These are phyloP conservation scores for Saraca asoca DNA, from an alignment of 331 rosid species.

Conservation along the genomic window DNA sequence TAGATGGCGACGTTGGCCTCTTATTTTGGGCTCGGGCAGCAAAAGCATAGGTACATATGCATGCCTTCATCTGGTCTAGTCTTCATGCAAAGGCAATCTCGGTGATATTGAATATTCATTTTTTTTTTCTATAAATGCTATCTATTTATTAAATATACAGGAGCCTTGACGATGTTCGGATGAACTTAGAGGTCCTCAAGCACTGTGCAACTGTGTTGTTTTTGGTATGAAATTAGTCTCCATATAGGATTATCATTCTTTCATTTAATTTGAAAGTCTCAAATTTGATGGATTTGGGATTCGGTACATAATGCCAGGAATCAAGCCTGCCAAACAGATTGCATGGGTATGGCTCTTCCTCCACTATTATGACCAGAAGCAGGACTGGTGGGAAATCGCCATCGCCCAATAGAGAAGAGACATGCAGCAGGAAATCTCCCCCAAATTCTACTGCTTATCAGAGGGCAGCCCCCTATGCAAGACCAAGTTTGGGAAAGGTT, in stretches of 20 bases:
- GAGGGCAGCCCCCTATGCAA: constrained; percentile 72
- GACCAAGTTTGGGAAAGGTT: constrained; percentile 78
- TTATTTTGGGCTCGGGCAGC: constrained; percentile 83
- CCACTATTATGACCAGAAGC: constrained; percentile 69
- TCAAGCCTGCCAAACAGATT: constrained; percentile 73
- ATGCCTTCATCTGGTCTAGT: neutral
- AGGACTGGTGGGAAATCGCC: constrained; percentile 63
- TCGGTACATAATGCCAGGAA: constrained; percentile 50
- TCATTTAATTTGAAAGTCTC: too few species aligned
- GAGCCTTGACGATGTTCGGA: constrained; percentile 97
- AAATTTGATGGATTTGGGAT: constrained; percentile 24
- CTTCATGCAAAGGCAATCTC: too few species aligned
- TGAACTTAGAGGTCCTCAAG: constrained; percentile 96
- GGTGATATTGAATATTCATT: too few species aligned
- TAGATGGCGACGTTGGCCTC: constrained; percentile 91
- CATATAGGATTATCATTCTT: neutral
- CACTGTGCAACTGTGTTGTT: constrained; percentile 90
- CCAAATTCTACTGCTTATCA: constrained; percentile 54
- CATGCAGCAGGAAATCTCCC: constrained; percentile 62
- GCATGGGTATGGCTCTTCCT: constrained; percentile 51
- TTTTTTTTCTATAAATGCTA: too few species aligned
- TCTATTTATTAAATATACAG: constrained; percentile 37
- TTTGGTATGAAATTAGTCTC: constrained; percentile 51
- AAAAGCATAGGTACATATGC: constrained; percentile 84
- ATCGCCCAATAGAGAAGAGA: constrained; percentile 59